Evolutionary conservation across 352 stramenopile genomes (phyloP), one percentile per base, ranked within the genome.

Genomic region (Pythium dissotocum): DNA sequence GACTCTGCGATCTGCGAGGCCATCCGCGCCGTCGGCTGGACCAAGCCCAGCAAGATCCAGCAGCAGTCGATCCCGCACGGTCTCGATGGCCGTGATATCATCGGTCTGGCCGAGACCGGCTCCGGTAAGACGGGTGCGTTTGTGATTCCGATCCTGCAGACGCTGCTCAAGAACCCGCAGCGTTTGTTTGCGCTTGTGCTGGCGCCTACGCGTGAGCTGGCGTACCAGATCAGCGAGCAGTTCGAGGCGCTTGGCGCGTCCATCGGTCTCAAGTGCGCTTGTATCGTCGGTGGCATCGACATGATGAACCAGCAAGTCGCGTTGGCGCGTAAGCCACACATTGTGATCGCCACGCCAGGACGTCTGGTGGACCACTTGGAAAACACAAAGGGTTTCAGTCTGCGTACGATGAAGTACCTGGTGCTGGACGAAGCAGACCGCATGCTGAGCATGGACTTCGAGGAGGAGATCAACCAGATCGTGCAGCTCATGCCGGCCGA

Each of bases 401-500:
- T 98, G 36, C 85, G 87, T 26, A 93, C 80, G 26, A 89, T 96
- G 64, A 96, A 96, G 71, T 97, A 94, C 71, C 72, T 98, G 14
- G 90, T 98, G 13, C 73, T 99, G 61, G 96, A 99, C 67, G 96
- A 99, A 69, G 96, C 96, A 18, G 96, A 99, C 67, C 80, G 96
- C 32, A 98, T 99, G 93, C 80, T 99, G 6, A 94, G 80, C 53
- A 98, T 99, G 94, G 97, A 99, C 72, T 99, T 98, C 65, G 95
- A 99, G 75, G 88, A 99, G 71, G 97, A 99, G 70, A 98, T 99
- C 73, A 98, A 99, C 79, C 90, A 99, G 73, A 99, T 99, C 70
- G 78, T 99, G 58, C 85, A 98, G 66, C 85, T 98, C 33, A 98
- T 99, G 72, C 97, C 83, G n/a, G 76, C 73, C 53, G 93, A 93